These are phyloP conservation scores for Persicaria maculosa DNA, from an alignment of 148 eudicot genomes.

Conservation along the genomic window DNA sequence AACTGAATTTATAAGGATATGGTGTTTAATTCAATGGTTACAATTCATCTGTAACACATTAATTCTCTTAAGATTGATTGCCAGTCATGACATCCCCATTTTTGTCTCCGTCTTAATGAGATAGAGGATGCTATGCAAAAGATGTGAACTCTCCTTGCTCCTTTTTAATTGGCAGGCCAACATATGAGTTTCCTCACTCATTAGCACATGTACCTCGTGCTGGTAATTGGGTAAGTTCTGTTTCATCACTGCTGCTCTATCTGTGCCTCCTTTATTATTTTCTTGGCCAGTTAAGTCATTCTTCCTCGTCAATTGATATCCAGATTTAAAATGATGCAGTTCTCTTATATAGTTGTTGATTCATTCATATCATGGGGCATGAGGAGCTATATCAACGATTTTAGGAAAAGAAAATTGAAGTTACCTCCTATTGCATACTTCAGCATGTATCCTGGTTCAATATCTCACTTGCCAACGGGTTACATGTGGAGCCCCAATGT, in stretches of 20 bases:
- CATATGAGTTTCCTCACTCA: constrained; percentile 83
- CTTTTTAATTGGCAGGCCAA: constrained; percentile 56
- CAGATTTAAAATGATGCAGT: constrained; percentile 31
- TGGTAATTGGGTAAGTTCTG: constrained; percentile 63
- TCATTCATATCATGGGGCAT: constrained; percentile 75
- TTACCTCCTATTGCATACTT: constrained; percentile 84
- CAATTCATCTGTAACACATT: background rate
- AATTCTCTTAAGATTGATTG: background rate
- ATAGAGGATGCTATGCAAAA: background rate
- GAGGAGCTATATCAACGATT: constrained; percentile 66
- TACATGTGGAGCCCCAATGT: constrained; percentile 97
- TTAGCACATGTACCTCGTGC: constrained; percentile 67
- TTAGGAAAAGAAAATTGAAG: constrained; percentile 59
- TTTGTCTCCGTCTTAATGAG: background rate
- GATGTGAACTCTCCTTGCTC: background rate
- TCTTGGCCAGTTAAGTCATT: background rate
- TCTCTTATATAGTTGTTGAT: constrained; percentile 74
- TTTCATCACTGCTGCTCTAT: background rate
- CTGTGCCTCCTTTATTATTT: background rate
- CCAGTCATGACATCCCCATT: background rate
- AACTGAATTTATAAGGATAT: background rate
- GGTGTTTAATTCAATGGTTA: background rate
- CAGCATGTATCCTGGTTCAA: constrained; percentile 66
- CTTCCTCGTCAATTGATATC: too few relatives aligned
- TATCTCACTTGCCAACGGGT: constrained; percentile 75